Base-by-base conservation (phyloP, 73 alveolate genomes). In the Paramecium octaurelia region DNA sequence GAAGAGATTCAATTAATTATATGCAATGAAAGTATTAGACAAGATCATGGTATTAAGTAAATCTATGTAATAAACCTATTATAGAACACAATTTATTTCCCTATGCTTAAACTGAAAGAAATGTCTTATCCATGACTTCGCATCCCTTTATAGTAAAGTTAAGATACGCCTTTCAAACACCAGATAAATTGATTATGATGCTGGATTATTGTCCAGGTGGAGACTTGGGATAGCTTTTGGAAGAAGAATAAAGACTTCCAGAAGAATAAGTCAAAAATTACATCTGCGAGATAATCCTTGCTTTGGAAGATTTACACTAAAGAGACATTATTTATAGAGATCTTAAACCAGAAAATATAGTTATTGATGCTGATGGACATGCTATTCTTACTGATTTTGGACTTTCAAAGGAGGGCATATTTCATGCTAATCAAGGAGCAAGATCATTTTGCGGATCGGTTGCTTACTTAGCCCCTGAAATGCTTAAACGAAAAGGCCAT, bases 341-440 rank as follows among this genome's bases (percentile, higher is more conserved):
- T 92, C 93, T 96, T 20, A 96, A 96, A 40, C 98, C 98, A 27
- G 98, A 95, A 58, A 96, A 96, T 70, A 92, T 96, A 16, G 98
- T 96, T 4, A 92, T 96, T 38, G 98, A 96, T 96, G 92, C 92
- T 75, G 98, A 97, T 92, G 99, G 99, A 0, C 98, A 96, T 90
- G 99, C 99, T 24, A 93, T 96, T 98, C 92, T 96, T 35, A 98
- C 99, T 18, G 99, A 98, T 93, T 98, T 98, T 93, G 99, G 99
- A 43, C 95, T 97, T 40, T 94, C 98, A 9, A 92, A 97, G 86
- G 99, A 97, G 94, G 99, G 99, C 27, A 98, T 92, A 43, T 97
- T 94, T 75, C 95, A 96, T 69, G 95, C 96, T 76, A 59, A 59
- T 36, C 21, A 73, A 59, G 93, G 93, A 60, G 99, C 99, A 0